Evolutionary conservation across 2,329 filamentous ascomycete genomes (phyloP), one percentile per base, ranked within the genome.

Genomic region (Stachybotrys echinatus): DNA sequence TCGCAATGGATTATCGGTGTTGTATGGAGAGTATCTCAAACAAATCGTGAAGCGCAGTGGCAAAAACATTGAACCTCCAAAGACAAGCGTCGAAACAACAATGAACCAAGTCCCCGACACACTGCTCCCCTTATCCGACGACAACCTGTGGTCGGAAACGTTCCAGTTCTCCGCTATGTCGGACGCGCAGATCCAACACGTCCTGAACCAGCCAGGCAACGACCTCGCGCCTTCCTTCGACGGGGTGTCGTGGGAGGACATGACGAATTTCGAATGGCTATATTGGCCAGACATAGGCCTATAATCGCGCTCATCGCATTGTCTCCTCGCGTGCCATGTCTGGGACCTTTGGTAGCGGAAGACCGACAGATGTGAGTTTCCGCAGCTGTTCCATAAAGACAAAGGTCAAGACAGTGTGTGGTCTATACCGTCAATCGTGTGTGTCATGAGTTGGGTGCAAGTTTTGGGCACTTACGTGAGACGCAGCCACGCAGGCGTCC

Each of bases 91-190:
- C 23, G 22, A 47, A 21, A 52, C 43, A 19, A 54, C n/a, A 40
- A 14, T 14, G 12, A 5, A 17, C 20, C 37, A n/a, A 6, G 12
- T 40, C 5, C 37, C 37, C 37, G 37, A 40, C 6, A 14, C 37
- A 40, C n/a, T 19, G n/a, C n/a, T n/a, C n/a, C n/a, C n/a, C n/a
- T n/a, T n/a, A n/a, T n/a, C 59, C 3, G 23, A 46, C 27, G 12
- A 27, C n/a, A 45, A 61, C 5, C 51, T 74, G 8, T 77, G 74
- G 72, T 61, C 72, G 0, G 76, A 80, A 52, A 73, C 79, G 5
- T 58, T 86, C 20, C 80, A 83, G 21, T 85, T 87, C 61, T 86
- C 82, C 3, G 73, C 81, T 27, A 88, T 88, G 84, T 87, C 84
- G 1, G 82, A 85, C 50, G 77, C 85, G 51, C 83, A 88, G 60